Evolutionary conservation across 2,329 filamentous ascomycete genomes (phyloP), one percentile per base, ranked within the genome.

Genomic region (Amesomyces nigricolor): DNA sequence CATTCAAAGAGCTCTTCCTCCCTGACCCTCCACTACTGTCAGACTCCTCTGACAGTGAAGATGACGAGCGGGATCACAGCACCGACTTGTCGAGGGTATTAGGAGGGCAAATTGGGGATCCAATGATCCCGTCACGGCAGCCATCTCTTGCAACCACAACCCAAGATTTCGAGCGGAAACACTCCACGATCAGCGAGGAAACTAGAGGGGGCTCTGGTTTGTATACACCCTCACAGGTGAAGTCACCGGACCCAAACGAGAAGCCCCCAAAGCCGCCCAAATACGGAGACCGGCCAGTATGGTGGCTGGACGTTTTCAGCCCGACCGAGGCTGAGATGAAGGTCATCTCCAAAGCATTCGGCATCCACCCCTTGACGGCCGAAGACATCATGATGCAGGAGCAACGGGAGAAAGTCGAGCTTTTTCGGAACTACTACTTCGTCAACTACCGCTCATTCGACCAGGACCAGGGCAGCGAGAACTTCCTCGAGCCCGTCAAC

Each of bases 311-410:
- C 71, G 83, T 99, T 5, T 77, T 96, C 22, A 89, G 83, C 44
- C 94, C 94, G 0, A 96, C 91, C 0, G 91, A 97, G 66, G 84
- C 86, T 0, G 94, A 99, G 72, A 97, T 99, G 94, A 92, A 91
- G 68, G 84, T 94, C 8, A 80, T 99, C 40, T 85, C 89, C 30
- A 95, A 95, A 67, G 82, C 94, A 0, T 99, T 99, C 68, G 90
- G 91, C 14, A 96, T 99, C 58, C 94, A 99, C 72, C 91, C 94
- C 0, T 75, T 99, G 56, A 99, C 94, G 0, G 87, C 90, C 1
- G 94, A 99, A 71, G 94, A 99, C 68, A 96, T 99, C 65, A 87
- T 97, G 80, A 86, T 96, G 76, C 90, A 97, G 70, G 94, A 99
- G 74, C 89, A 91, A 40, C 91, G 94, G 19, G 94, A 99, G 68